A percentile compares a stretch with the other conserved stretches of the same genome.
Conservation (phyloP, 345 rosid species). For the Gossypium ekmanianum region DNA sequence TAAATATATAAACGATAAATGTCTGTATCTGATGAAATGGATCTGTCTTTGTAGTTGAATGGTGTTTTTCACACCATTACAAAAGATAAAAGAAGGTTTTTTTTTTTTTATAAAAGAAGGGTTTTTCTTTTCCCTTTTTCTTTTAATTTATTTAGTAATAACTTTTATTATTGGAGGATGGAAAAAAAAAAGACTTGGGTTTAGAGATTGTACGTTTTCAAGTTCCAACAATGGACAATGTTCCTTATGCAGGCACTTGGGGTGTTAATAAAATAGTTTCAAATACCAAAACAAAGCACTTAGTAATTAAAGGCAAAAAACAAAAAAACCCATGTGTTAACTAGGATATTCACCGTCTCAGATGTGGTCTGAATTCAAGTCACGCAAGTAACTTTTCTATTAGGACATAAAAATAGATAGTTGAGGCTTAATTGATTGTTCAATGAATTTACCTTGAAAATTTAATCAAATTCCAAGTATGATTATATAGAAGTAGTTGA, state of each 20-base stretch:
- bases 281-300: neutral
- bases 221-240: constrained; percentile 5
- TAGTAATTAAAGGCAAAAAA: neutral
- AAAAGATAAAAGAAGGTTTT: neutral
- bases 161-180: neutral
- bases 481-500: no score
- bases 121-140: neutral
- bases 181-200: neutral
- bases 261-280: neutral
- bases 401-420: neutral
- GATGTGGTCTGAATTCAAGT: no score
- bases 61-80: constrained; percentile 17
- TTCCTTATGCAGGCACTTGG: neutral
- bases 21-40: constrained; percentile 14
- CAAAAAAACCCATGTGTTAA: no score
- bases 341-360: accelerated
- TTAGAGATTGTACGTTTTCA: neutral
- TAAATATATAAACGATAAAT: neutral
- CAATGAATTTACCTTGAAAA: neutral
- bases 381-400: accelerated
- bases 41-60: constrained; percentile 21
- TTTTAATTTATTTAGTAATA: neutral
- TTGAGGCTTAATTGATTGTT: constrained; percentile 2
- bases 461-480: neutral
- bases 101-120: neutral